These are phyloP conservation scores for Aristolochia contorta DNA, from an alignment of 164 flowering plant genomes.

Conservation along the genomic window DNA sequence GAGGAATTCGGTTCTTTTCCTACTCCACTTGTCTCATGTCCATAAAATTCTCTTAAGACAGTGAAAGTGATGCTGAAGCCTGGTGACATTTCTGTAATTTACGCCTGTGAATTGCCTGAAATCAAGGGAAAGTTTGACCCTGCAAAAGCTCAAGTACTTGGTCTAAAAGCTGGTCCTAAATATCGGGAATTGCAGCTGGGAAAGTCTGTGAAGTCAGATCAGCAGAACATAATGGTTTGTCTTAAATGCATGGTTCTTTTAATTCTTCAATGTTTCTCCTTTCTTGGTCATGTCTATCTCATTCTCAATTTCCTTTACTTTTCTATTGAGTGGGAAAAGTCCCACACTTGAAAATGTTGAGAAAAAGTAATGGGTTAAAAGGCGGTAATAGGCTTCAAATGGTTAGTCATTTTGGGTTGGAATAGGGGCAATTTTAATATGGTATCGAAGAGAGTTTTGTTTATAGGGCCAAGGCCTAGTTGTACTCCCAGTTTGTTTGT, in stretches of 20 bases:
- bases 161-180: conserved; percentile 81
- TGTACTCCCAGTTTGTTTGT: no score
- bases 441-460: no score
- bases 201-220: conserved; percentile 77
- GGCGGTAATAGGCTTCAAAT: no score
- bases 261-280: background rate
- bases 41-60: conserved; percentile 7
- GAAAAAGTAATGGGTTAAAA: conserved; percentile 14
- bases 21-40: no score
- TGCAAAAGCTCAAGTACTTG: conserved; percentile 71
- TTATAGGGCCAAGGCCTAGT: no score
- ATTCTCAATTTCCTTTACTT: background rate
- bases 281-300: background rate
- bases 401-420: no score
- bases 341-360: conserved; percentile 15
- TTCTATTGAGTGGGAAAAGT: conserved; percentile 8
- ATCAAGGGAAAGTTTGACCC: conserved; percentile 87
- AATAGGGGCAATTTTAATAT: no score
- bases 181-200: conserved; percentile 78
- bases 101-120: conserved; percentile 87
- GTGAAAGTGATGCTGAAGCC: conserved; percentile 29
- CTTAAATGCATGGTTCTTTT: background rate
- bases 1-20: no score
- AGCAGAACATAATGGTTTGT: conserved; percentile 56
- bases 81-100: conserved; percentile 79